Evolutionary conservation across 257 asterid species (phyloP).

Genomic region (Ligustrum vulgare): DNA sequence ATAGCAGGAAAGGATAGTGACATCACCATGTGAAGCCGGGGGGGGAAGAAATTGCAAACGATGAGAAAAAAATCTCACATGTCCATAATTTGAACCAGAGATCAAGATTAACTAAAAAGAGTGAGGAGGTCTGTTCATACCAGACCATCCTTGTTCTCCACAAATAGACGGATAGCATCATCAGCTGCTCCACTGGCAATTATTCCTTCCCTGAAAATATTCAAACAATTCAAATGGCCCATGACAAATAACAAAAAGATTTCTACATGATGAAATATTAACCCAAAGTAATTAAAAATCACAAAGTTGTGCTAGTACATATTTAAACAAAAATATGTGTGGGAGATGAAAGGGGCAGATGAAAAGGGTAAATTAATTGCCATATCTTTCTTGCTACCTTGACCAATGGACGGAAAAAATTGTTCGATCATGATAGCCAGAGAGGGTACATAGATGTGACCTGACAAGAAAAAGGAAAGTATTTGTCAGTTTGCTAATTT

Average conservation of each 20-base stretch:
- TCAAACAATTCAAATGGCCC: slow-evolving; percentile 17
- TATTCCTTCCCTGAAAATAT: slow-evolving; percentile 70
- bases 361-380: not conserved
- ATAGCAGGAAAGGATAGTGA: not conserved
- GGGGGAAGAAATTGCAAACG: not conserved
- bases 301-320: not conserved
- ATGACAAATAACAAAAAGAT: not conserved
- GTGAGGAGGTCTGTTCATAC: slow-evolving; percentile 32
- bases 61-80: not conserved
- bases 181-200: slow-evolving; percentile 89
- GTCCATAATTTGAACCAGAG: not conserved
- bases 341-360: slow-evolving; percentile 1
- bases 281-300: not conserved
- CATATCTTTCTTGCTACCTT: slow-evolving; percentile 43
- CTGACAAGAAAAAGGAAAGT: slow-evolving; percentile 42
- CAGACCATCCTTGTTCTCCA: slow-evolving; percentile 56
- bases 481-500: slow-evolving; percentile 16
- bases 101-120: not conserved
- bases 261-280: no score
- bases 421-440: slow-evolving; percentile 94
- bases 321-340: not conserved
- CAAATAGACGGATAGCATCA: slow-evolving; percentile 85
- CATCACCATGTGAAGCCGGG: slow-evolving; percentile 6
- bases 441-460: slow-evolving; percentile 68
- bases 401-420: slow-evolving; percentile 92